Percentiles rank a stretch among this genome's conserved stretches.
phyloP scores from a whole-genome alignment of 2,329 filamentous ascomycete species.

The Apiospora malaysiana region DNA sequence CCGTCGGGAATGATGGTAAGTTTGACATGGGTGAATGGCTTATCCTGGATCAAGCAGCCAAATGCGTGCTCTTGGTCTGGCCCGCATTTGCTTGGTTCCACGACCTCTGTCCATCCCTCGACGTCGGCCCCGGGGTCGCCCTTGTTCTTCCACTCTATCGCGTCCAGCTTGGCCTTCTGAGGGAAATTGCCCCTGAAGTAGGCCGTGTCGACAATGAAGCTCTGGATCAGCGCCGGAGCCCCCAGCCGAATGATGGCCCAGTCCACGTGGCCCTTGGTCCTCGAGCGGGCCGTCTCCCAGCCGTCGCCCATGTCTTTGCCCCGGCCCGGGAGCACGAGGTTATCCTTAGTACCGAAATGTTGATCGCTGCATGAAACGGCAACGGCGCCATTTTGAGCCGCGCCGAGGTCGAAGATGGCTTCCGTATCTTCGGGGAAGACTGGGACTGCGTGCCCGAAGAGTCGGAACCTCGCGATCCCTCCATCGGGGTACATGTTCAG shows the following conservation, averaged over 20 bases:
- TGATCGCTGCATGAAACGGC: constrained; percentile 80
- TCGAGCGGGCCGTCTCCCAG: constrained; percentile 82
- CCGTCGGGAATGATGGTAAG: constrained; percentile 81
- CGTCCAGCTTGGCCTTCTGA: constrained; percentile 73
- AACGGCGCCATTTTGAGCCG: constrained; percentile 79
- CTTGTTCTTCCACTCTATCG: constrained; percentile 58
- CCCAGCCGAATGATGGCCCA: constrained; percentile 82
- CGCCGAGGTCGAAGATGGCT: constrained; percentile 75
- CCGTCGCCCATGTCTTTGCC: constrained; percentile 88
- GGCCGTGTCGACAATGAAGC: constrained; percentile 78
- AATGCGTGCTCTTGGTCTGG: constrained; percentile 78
- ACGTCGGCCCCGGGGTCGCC: constrained; percentile 63
- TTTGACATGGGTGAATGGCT: constrained; percentile 81
- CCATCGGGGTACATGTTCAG: constrained; percentile 88
- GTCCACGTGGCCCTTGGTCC: constrained; percentile 75
- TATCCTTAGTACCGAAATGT: constrained; percentile 83
- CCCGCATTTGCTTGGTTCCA: constrained; percentile 70
- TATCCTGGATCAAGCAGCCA: constrained; percentile 58
- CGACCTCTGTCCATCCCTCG: constrained; percentile 68
- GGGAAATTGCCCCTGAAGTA: constrained; percentile 87
- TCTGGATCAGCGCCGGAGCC: constrained; percentile 66
- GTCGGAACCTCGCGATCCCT: constrained; percentile 79
- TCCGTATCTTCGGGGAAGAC: constrained; percentile 72
- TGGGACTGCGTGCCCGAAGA: constrained; percentile 77
- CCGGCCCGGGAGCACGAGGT: constrained; percentile 77